phyloP scores from a whole-genome alignment of 2,329 filamentous ascomycete species.

The Leptographium procerum region DNA sequence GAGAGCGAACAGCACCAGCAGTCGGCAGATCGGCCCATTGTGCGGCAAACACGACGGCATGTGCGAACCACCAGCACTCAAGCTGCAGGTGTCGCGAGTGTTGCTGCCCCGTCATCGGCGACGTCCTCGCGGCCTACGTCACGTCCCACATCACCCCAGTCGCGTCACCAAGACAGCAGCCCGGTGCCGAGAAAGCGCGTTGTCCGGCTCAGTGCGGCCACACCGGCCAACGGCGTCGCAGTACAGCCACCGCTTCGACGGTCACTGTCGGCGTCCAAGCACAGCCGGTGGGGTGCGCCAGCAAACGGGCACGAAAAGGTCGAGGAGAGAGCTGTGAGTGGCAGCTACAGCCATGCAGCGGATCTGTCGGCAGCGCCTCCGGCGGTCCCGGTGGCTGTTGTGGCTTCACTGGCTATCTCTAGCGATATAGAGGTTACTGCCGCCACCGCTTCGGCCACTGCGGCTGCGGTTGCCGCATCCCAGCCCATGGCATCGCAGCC shows the following conservation, averaged over 20 bases:
- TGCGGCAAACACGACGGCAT: constrained; percentile 25
- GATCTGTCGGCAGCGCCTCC: background rate
- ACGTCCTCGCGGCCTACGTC: constrained; percentile 27
- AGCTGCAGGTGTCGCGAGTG: constrained; percentile 6
- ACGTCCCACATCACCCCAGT: constrained; percentile 28
- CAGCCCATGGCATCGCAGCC: background rate
- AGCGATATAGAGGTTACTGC: background rate
- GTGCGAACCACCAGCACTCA: constrained; percentile 38
- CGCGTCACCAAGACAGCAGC: constrained; percentile 33
- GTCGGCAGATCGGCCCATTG: constrained; percentile 6
- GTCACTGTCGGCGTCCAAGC: constrained; percentile 31
- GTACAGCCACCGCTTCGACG: constrained; percentile 33
- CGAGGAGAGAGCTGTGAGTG: background rate
- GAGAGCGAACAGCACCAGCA: constrained; percentile 12
- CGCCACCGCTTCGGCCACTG: background rate
- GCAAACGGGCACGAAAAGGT: constrained; percentile 6
- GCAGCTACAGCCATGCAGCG: constrained; percentile 14
- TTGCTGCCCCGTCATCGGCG: background rate
- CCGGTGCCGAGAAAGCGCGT: constrained; percentile 43
- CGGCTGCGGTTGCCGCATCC: too few relatives aligned
- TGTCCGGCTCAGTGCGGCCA: constrained; percentile 37
- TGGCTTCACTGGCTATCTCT: background rate
- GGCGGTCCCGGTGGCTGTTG: background rate
- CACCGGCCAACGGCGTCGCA: constrained; percentile 19
- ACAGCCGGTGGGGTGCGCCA: constrained; percentile 11